These are phyloP conservation scores for Beverwykella pulmonaria DNA, from an alignment of 495 filamentous ascomycete species.

Conservation along the genomic window DNA sequence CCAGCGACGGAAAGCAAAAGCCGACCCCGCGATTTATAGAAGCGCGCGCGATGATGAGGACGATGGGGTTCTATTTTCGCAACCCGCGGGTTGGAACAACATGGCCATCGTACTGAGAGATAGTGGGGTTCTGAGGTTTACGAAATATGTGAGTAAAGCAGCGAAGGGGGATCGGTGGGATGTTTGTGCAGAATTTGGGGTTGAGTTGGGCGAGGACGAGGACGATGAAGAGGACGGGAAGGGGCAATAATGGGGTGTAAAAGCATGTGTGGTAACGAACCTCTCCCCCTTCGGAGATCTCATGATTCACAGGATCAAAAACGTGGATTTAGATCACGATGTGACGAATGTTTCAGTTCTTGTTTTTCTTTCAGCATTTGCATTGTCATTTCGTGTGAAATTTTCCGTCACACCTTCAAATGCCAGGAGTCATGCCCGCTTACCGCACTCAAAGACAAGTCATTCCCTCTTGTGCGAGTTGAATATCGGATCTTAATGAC, in stretches of 20 bases:
- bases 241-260: not conserved
- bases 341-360: not conserved
- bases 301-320: no score
- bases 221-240: slow-evolving; percentile 38
- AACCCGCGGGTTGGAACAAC: slow-evolving; percentile 85
- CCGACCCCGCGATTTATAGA: slow-evolving; percentile 79
- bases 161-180: slow-evolving; percentile 95
- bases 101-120: slow-evolving; percentile 88
- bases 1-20: slow-evolving; percentile 38
- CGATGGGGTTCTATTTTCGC: slow-evolving; percentile 88
- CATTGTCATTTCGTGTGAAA: not conserved
- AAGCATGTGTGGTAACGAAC: no score
- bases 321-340: not conserved
- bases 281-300: not conserved
- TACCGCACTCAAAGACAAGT: no score
- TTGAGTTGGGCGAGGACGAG: slow-evolving; percentile 44
- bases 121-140: slow-evolving; percentile 81
- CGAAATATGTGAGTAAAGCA: slow-evolving; percentile 86
- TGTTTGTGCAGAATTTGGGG: slow-evolving; percentile 68
- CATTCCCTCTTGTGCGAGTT: no score
- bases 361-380: not conserved
- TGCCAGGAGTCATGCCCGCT: no score
- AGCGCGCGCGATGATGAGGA: slow-evolving; percentile 67
- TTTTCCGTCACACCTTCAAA: no score
- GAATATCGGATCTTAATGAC: no score